These are phyloP conservation scores for Exutisphaerella laricina DNA, from an alignment of 2,329 filamentous ascomycete species.

Conservation along the genomic window DNA sequence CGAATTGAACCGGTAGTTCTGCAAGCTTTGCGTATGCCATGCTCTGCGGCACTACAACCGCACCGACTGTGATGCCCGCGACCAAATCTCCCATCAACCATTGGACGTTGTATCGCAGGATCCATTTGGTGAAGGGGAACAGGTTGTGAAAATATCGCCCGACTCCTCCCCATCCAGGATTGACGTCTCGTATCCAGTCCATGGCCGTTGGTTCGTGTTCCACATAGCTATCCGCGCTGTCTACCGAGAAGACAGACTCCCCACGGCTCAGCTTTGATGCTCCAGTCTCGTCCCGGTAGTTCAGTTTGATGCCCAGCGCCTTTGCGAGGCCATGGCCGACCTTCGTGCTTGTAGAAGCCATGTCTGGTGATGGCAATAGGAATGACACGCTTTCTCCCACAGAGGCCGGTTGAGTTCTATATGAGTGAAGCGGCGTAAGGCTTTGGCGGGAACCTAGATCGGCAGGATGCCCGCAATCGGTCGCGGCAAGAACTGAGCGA, in stretches of 20 bases:
- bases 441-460: not conserved
- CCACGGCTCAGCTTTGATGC: conserved; percentile 59
- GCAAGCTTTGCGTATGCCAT: conserved; percentile 93
- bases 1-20: conserved; percentile 72
- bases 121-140: conserved; percentile 90
- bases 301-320: conserved; percentile 73
- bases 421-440: too few relatives aligned
- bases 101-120: conserved; percentile 76
- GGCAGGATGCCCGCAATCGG: not conserved
- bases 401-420: too few relatives aligned
- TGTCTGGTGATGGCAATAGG: conserved; percentile 8
- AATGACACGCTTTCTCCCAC: too few relatives aligned
- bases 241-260: conserved; percentile 71
- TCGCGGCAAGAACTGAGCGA: conserved; percentile 5
- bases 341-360: conserved; percentile 45
- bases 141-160: conserved; percentile 61
- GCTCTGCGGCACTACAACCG: conserved; percentile 87
- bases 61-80: conserved; percentile 71
- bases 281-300: conserved; percentile 57
- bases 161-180: conserved; percentile 56
- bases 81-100: conserved; percentile 88
- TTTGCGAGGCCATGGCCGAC: conserved; percentile 71
- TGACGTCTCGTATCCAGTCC: conserved; percentile 64
- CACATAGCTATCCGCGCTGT: conserved; percentile 70
- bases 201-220: conserved; percentile 70